phyloP scores from a whole-genome alignment of 495 filamentous ascomycete genomes.

The Neurospora hispaniola region DNA sequence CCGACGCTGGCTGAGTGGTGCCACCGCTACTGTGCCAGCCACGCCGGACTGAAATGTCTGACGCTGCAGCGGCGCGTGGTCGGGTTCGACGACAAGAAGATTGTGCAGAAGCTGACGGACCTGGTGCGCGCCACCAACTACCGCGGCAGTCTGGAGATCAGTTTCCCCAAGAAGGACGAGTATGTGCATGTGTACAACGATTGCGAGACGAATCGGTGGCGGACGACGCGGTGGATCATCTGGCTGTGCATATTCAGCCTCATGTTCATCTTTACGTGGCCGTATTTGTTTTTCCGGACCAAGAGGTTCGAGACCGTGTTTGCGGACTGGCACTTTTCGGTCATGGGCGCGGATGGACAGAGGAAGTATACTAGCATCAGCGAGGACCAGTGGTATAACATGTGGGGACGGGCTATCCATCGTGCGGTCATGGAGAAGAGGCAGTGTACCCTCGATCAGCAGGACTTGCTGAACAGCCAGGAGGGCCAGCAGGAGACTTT shows the following conservation, averaged over 20 bases:
- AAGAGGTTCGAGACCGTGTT: conserved; percentile 48
- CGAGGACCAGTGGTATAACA: conserved; percentile 37
- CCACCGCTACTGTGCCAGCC: conserved; percentile 41
- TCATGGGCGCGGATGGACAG: conserved; percentile 10
- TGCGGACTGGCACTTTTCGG: conserved; percentile 43
- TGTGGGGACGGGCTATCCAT: conserved; percentile 34
- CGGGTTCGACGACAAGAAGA: conserved; percentile 38
- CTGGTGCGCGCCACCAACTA: conserved; percentile 50
- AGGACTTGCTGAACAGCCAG: conserved; percentile 28
- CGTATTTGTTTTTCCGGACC: conserved; percentile 50
- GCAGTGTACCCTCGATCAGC: conserved; percentile 29
- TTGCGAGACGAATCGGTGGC: conserved; percentile 44
- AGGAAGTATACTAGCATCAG: conserved; percentile 36
- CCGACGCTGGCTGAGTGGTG: conserved; percentile 46
- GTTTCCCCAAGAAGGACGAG: conserved; percentile 39
- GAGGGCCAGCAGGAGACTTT: conserved; percentile 19
- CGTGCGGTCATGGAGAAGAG: conserved; percentile 31
- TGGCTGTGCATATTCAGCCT: conserved; percentile 52
- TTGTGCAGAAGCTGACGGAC: conserved; percentile 33
- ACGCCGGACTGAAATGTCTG: conserved; percentile 40
- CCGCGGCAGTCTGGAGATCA: conserved; percentile 40
- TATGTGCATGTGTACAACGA: conserved; percentile 45
- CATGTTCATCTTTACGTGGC: conserved; percentile 53
- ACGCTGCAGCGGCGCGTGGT: conserved; percentile 36
- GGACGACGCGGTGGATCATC: conserved; percentile 43